Evolutionary conservation across 2,329 filamentous ascomycete species (phyloP).

Genomic region (Neopestalotiopsis clavispora): DNA sequence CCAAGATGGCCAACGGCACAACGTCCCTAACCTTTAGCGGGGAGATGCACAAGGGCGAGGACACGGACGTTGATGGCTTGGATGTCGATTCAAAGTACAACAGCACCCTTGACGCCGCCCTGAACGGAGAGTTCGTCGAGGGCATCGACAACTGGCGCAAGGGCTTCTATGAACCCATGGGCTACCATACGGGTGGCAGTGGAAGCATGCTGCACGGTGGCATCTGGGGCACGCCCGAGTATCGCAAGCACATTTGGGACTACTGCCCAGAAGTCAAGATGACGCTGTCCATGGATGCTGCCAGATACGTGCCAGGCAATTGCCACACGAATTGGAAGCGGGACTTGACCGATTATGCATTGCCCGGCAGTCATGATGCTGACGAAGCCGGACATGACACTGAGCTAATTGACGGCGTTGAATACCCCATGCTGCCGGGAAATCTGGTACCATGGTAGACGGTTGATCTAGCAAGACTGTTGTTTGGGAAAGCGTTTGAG

Average conservation of each 20-base stretch:
- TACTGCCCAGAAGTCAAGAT: slow-evolving; percentile 66
- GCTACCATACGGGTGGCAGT: slow-evolving; percentile 59
- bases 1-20: slow-evolving; percentile 57
- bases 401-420: slow-evolving; percentile 45
- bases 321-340: slow-evolving; percentile 54
- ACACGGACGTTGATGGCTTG: slow-evolving; percentile 29
- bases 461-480: not conserved
- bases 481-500: no score
- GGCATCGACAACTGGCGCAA: slow-evolving; percentile 55
- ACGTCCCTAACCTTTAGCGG: slow-evolving; percentile 54
- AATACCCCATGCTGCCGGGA: slow-evolving; percentile 45
- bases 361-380: slow-evolving; percentile 20
- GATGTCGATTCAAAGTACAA: slow-evolving; percentile 28
- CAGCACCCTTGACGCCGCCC: slow-evolving; percentile 33
- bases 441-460: slow-evolving; percentile 39
- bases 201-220: slow-evolving; percentile 48
- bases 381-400: slow-evolving; percentile 39
- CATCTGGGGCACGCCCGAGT: slow-evolving; percentile 54
- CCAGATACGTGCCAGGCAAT: slow-evolving; percentile 52
- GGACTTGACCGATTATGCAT: slow-evolving; percentile 22
- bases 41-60: slow-evolving; percentile 48
- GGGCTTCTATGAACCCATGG: slow-evolving; percentile 63
- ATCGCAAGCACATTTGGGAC: slow-evolving; percentile 56
- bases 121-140: slow-evolving; percentile 38
- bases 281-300: slow-evolving; percentile 59